These are phyloP conservation scores for Neofusicoccum laricinum DNA, from an alignment of 2,329 filamentous ascomycete species.

Conservation along the genomic window DNA sequence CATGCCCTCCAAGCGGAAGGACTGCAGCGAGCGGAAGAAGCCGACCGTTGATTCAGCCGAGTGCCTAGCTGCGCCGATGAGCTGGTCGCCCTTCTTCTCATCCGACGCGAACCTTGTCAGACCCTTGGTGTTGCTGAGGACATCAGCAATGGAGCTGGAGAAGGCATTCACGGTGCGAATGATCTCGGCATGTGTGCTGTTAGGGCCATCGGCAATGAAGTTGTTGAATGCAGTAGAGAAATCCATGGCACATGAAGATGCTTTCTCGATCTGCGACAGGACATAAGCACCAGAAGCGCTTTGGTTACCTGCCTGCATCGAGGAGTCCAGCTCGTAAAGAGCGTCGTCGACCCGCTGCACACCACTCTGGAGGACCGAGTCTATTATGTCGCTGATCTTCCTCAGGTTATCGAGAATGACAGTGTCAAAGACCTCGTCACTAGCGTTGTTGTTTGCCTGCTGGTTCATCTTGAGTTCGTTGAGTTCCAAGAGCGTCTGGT, in stretches of 20 bases:
- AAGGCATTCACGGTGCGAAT: conserved; percentile 92
- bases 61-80: conserved; percentile 77
- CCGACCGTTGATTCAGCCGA: conserved; percentile 84
- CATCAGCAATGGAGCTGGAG: conserved; percentile 84
- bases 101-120: conserved; percentile 89
- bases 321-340: conserved; percentile 93
- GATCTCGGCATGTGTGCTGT: conserved; percentile 82
- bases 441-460: conserved; percentile 68
- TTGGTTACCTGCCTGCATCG: conserved; percentile 98
- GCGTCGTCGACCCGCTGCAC: conserved; percentile 94
- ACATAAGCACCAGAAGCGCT: conserved; percentile 94
- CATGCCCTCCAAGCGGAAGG: conserved; percentile 87
- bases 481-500: conserved; percentile 88
- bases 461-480: conserved; percentile 71
- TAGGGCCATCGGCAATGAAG: conserved; percentile 94
- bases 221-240: conserved; percentile 98
- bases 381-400: conserved; percentile 97
- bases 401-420: conserved; percentile 81
- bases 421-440: conserved; percentile 88
- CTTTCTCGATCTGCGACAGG: conserved; percentile 95
- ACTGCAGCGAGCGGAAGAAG: conserved; percentile 93
- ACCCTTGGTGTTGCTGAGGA: conserved; percentile 95
- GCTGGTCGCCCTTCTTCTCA: conserved; percentile 86
- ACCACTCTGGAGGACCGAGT: conserved; percentile 90
- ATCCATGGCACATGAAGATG: conserved; percentile 88